Percentiles rank a stretch among this genome's conserved stretches.
Conservation (phyloP, 352 stramenopile species). For the Phytophthora litchii region DNA sequence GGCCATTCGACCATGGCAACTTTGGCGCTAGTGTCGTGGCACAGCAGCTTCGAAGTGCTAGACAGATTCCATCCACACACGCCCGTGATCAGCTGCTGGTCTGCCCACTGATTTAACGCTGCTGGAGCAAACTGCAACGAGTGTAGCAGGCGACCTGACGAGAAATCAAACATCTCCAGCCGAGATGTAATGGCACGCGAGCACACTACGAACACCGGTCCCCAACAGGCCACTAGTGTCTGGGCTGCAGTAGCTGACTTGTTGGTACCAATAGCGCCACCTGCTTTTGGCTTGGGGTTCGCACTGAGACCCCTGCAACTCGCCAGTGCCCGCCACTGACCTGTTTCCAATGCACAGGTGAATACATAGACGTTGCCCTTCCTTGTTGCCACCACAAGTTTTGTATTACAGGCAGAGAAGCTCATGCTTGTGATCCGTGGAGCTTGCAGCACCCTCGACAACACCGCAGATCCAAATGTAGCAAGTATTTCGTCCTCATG, state of each 20-base stretch:
- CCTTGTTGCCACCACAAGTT: constrained; percentile 52
- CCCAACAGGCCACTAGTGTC: constrained; percentile 65
- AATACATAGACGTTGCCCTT: constrained; percentile 77
- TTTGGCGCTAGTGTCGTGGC: constrained; percentile 47
- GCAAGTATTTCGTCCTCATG: constrained; percentile 3
- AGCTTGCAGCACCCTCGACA: constrained; percentile 48
- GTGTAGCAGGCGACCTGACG: constrained; percentile 48
- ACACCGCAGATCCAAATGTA: constrained; percentile 30
- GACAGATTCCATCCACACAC: constrained; percentile 22
- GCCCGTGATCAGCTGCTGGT: constrained; percentile 40
- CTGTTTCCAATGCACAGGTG: not conserved
- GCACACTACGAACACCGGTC: constrained; percentile 49
- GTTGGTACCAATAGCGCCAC: constrained; percentile 9
- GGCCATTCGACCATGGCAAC: constrained; percentile 52
- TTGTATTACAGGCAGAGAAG: constrained; percentile 41
- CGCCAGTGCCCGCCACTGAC: constrained; percentile 34
- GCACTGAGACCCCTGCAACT: constrained; percentile 34
- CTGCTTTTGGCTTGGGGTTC: constrained; percentile 50
- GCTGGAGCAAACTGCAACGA: constrained; percentile 38
- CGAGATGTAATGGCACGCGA: constrained; percentile 36
- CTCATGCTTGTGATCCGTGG: constrained; percentile 61
- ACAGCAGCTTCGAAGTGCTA: constrained; percentile 36
- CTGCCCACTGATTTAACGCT: constrained; percentile 25
- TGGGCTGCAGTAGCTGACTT: constrained; percentile 37
- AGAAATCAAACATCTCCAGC: constrained; percentile 58